Conservation (phyloP, 345 rosid genomes). For the Hibiscus tridactylites region DNA sequence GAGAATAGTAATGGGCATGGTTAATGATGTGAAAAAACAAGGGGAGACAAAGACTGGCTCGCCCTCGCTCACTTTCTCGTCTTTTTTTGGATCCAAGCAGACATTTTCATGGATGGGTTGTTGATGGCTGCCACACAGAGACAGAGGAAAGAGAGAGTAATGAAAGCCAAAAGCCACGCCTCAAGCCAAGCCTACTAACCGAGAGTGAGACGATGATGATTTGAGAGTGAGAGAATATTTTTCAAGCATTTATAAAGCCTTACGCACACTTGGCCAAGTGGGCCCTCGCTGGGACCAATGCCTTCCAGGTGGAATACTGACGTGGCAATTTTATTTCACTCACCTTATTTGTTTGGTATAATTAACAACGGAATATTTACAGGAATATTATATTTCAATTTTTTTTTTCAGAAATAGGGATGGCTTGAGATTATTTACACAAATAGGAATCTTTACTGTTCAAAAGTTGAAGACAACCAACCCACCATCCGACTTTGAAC, state of each 20-base stretch:
- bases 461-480: no score
- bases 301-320: no score
- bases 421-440: no score
- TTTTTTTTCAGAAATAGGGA: no score
- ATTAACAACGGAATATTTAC: no score
- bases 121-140: conserved; percentile 17
- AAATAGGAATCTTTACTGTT: no score
- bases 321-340: no score
- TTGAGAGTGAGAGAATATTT: conserved; percentile 1
- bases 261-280: conserved; percentile 9
- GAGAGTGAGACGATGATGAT: conserved; percentile 17
- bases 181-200: conserved; percentile 16
- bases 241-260: conserved; percentile 26
- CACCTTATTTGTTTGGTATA: no score
- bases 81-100: conserved; percentile 19
- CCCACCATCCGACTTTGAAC: no score
- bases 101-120: conserved; percentile 33
- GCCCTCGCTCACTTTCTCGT: neutral
- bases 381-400: no score
- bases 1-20: conserved; percentile 19
- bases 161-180: conserved; percentile 60
- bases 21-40: conserved; percentile 8
- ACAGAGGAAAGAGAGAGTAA: conserved; percentile 23
- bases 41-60: conserved; percentile 22
- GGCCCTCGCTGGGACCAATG: neutral